Percentiles rank a stretch among this genome's conserved stretches.
Evolutionary conservation across 1,284 basidiomycete genomes (phyloP).

Genomic region (Naganishia sp.): DNA sequence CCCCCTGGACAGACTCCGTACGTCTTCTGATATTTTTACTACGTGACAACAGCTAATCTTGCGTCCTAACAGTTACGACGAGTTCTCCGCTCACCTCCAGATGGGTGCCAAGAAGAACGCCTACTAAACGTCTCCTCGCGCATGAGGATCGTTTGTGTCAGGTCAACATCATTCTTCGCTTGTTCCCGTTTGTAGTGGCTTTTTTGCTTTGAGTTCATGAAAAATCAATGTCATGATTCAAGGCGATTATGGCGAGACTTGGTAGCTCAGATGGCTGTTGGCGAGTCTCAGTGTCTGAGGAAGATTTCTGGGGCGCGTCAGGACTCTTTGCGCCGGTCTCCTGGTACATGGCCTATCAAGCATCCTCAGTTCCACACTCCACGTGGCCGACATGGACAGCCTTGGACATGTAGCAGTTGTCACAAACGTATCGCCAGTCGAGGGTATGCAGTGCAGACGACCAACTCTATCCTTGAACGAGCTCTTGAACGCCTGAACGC

Average conservation of each 20-base stretch:
- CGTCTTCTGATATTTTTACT: slow-evolving; percentile 57
- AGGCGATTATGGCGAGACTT: not conserved
- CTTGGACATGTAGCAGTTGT: no score
- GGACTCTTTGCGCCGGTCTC: no score
- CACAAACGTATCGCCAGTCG: no score
- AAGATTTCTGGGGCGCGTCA: no score
- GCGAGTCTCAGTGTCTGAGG: no score
- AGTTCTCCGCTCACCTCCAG: slow-evolving; percentile 87
- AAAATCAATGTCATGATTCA: slow-evolving; percentile 19
- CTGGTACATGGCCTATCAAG: no score
- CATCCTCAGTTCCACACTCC: no score
- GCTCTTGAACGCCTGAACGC: not conserved
- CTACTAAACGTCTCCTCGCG: slow-evolving; percentile 60
- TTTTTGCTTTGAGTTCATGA: slow-evolving; percentile 13
- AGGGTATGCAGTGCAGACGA: no score
- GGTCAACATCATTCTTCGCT: slow-evolving; percentile 4
- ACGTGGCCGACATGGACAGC: no score
- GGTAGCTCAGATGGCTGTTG: no score
- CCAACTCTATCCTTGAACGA: no score
- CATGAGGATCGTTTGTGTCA: slow-evolving; percentile 1
- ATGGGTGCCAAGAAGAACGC: slow-evolving; percentile 71
- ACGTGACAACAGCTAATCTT: not conserved
- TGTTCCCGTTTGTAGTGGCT: slow-evolving; percentile 25
- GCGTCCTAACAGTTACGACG: slow-evolving; percentile 71
- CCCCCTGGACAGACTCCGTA: slow-evolving; percentile 55